Base-by-base conservation (phyloP, 805 yeast species). In the Zygosaccharomyces bailii region DNA sequence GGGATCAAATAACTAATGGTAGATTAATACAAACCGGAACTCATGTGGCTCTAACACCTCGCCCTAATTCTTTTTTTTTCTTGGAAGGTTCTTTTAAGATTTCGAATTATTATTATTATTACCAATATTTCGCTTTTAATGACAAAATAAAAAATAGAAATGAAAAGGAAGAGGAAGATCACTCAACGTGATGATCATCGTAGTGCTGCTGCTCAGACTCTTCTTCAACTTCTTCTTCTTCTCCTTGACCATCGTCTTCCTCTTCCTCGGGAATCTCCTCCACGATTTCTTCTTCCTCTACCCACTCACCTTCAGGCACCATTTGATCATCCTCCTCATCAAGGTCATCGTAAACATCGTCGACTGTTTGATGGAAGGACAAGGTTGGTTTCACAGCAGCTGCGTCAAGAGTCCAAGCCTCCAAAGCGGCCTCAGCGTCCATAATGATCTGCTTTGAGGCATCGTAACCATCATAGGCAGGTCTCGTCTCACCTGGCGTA, bases 401-500 rank as follows among this genome's bases (percentile, higher is more conserved):
- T 64, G 83, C 79, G 71, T 93, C 98, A 63, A 90, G 78, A 57
- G 98, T 93, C 99, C 99, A 91, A 51, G 88, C 79, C 51, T 95
- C 95, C 63, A 91, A 79, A 51, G 97, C 96, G 58, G 82, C 84
- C 76, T 91, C 99, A 57, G 95, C 93, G 69, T 91, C 98, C 67
- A 89, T 85, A 64, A 93, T 89, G 73, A 93, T 88, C 77, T 93
- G 98, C 78, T 89, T 90, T 51, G 96, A 86, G 48, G 96, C 96
- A 69, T 91, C 97, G 70, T 89, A 91, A 56, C 98, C 98, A 65
- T 93, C 98, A 72, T 93, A 91, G 49, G 96, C 91, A 39, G 96
- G 91, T 77, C 98, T 88, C 55, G 96, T 84, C 78, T 91, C 98
- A 76, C 99, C 99, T 53, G 99, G 99, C 56, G 97, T 91, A 54